Conservation (phyloP, 345 rosid species). For the Theobroma cacao region DNA sequence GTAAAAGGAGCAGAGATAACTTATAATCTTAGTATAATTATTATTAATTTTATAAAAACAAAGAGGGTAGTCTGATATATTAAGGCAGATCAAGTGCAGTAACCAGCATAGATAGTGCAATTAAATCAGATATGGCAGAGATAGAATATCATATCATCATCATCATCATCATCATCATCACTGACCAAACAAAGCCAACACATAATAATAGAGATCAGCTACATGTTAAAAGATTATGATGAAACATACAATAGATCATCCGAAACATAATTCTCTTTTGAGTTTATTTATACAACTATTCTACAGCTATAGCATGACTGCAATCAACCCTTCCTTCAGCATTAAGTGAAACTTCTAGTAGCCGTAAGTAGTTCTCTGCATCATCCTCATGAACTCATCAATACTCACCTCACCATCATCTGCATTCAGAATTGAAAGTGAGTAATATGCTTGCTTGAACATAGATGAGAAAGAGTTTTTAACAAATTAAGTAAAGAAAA, state of each 20-base stretch:
- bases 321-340: conserved; percentile 16
- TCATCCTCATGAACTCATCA: conserved; percentile 71
- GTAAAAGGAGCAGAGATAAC: too few species aligned
- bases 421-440: conserved; percentile 22
- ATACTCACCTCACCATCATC: conserved; percentile 69
- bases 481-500: background rate
- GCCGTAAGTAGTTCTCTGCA: conserved; percentile 59
- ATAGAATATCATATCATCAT: background rate
- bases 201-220: background rate
- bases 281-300: conserved; percentile 12
- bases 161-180: background rate
- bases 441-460: background rate
- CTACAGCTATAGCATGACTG: conserved; percentile 8
- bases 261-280: background rate
- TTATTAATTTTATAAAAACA: too few species aligned
- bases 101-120: background rate
- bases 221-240: background rate
- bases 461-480: background rate
- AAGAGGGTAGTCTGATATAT: too few species aligned
- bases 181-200: background rate
- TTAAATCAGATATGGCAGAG: background rate
- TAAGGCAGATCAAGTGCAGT: background rate
- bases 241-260: background rate
- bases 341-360: conserved; percentile 22
- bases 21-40: too few species aligned